phyloP scores from a whole-genome alignment of 1,139 yeast species.

The Tardiomyces depauwii region DNA sequence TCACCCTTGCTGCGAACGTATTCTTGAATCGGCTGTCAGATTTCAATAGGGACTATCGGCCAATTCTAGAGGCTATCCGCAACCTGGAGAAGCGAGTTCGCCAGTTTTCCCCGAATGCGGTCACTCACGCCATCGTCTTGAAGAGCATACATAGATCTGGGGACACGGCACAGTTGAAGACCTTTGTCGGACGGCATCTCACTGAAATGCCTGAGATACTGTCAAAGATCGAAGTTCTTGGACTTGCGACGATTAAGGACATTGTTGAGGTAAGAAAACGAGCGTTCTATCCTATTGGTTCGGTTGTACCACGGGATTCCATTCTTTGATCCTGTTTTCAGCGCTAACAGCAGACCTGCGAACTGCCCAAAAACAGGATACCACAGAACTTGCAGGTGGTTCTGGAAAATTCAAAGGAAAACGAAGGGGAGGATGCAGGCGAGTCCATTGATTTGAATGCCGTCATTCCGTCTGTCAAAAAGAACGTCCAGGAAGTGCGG shows the following conservation, averaged over 20 bases:
- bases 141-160: constrained; percentile 20
- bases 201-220: constrained; percentile 32
- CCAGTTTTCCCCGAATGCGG: constrained; percentile 18
- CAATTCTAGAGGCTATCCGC: constrained; percentile 20
- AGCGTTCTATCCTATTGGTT: too few relatives aligned
- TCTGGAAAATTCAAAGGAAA: not conserved
- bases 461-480: not conserved
- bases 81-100: constrained; percentile 16
- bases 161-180: constrained; percentile 9
- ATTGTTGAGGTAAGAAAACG: constrained; percentile 25
- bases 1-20: constrained; percentile 37
- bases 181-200: constrained; percentile 23
- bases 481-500: not conserved
- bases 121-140: constrained; percentile 27
- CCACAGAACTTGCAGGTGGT: not conserved
- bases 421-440: not conserved
- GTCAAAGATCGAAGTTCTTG: constrained; percentile 56
- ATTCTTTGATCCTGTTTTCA: not conserved
- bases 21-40: constrained; percentile 36
- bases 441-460: not conserved
- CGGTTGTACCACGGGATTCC: not conserved
- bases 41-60: constrained; percentile 20
- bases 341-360: not conserved
- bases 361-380: not conserved
- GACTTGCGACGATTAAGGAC: constrained; percentile 45